These are phyloP conservation scores for Chenopodium berlandieri DNA, from an alignment of 148 eudicot species.

Conservation along the genomic window DNA sequence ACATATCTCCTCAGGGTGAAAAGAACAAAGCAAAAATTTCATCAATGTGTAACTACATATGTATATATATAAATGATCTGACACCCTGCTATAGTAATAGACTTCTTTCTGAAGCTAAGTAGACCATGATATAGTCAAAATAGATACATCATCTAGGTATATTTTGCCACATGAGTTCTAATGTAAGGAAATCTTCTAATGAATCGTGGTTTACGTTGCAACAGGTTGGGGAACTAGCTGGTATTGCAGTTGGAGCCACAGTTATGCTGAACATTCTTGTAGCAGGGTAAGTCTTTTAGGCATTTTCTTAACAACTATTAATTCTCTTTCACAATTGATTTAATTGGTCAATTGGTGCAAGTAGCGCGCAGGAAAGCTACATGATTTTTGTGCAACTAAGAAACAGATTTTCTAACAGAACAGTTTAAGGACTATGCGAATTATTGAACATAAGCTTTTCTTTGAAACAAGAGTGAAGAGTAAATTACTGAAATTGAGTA, in stretches of 20 bases:
- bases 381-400: not conserved
- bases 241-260: conserved; percentile 96
- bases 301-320: conserved; percentile 4
- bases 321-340: not conserved
- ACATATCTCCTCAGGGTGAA: not conserved
- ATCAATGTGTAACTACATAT: too few species aligned
- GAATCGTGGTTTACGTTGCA: conserved; percentile 12
- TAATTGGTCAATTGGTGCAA: not conserved
- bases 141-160: not conserved
- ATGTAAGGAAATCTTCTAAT: not conserved
- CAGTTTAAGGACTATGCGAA: not conserved
- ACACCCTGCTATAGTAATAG: not conserved
- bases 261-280: conserved; percentile 90
- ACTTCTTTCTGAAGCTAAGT: not conserved
- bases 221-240: conserved; percentile 96
- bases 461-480: not conserved
- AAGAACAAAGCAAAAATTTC: not conserved
- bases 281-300: conserved; percentile 66
- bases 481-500: not conserved
- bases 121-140: not conserved
- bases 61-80: too few species aligned
- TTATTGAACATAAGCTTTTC: not conserved
- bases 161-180: not conserved
- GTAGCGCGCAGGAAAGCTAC: not conserved
- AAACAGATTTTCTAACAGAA: not conserved